Percentiles rank a stretch among this genome's conserved stretches.
Conservation (phyloP, 495 filamentous ascomycete genomes). For the Lentithecium fluviatile region DNA sequence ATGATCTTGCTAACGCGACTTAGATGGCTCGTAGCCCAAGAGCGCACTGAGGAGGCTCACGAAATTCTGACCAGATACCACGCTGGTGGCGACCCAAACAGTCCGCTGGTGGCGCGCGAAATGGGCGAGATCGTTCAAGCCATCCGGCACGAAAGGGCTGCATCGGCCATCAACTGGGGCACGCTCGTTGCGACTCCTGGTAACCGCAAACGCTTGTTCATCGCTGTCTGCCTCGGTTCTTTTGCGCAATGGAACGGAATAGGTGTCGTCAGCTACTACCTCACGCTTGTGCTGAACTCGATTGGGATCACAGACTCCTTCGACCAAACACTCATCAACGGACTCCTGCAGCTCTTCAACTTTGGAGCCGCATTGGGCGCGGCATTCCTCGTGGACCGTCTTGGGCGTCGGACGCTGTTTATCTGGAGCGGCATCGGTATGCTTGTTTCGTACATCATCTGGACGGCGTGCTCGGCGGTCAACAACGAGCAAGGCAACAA, state of each 20-base stretch:
- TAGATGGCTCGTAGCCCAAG: constrained; percentile 52
- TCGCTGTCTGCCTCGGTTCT: background rate
- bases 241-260: background rate
- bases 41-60: constrained; percentile 54
- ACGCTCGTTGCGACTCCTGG: constrained; percentile 1
- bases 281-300: background rate
- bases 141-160: no score
- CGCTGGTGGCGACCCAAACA: constrained; percentile 10
- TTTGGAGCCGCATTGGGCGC: no score
- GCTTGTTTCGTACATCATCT: constrained; percentile 18
- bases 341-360: background rate
- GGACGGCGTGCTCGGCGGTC: constrained; percentile 22
- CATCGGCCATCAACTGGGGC: background rate
- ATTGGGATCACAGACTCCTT: constrained; percentile 1
- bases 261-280: constrained; percentile 4
- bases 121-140: no score
- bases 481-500: background rate
- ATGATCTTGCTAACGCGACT: no score
- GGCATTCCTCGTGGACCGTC: no score
- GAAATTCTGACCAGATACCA: constrained; percentile 2
- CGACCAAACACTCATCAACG: constrained; percentile 2
- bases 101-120: no score
- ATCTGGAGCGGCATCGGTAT: background rate
- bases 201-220: constrained; percentile 6
- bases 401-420: no score